These are phyloP conservation scores for Tylopilus cervinicoccineus DNA, from an alignment of 768 basidiomycete genomes.

Conservation along the genomic window DNA sequence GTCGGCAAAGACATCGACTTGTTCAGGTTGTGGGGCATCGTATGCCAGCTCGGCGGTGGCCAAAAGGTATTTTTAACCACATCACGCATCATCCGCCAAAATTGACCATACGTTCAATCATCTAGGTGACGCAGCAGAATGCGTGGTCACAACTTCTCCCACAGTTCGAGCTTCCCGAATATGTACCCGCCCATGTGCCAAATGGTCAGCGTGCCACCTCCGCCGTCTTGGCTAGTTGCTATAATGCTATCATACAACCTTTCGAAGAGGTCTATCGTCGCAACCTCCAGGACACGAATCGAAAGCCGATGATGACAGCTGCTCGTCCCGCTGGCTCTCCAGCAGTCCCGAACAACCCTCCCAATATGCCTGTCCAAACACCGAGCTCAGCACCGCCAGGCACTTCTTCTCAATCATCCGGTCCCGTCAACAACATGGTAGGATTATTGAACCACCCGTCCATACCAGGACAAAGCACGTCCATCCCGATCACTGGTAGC, in stretches of 20 bases:
- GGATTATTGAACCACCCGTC: slow-evolving; percentile 26
- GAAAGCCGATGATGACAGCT: slow-evolving; percentile 45
- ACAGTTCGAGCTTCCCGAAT: slow-evolving; percentile 61
- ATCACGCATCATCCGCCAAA: slow-evolving; percentile 11
- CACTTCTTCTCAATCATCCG: slow-evolving; percentile 18
- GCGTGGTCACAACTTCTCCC: slow-evolving; percentile 52
- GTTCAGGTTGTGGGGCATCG: slow-evolving; percentile 67
- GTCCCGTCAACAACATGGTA: slow-evolving; percentile 22
- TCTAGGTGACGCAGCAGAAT: slow-evolving; percentile 48
- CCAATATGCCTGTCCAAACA: slow-evolving; percentile 17
- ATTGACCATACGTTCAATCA: slow-evolving; percentile 9
- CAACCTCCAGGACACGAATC: slow-evolving; percentile 57
- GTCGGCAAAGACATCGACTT: slow-evolving; percentile 74
- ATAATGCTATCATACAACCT: slow-evolving; percentile 57
- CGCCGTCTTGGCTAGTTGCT: slow-evolving; percentile 52
- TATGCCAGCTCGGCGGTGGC: slow-evolving; percentile 58
- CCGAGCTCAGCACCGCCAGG: slow-evolving; percentile 10
- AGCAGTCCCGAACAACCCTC: slow-evolving; percentile 11
- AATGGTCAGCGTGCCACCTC: slow-evolving; percentile 49
- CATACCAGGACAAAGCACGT: slow-evolving; percentile 13
- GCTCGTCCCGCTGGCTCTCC: slow-evolving; percentile 30
- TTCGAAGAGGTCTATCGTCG: slow-evolving; percentile 71
- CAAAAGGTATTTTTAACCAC: slow-evolving; percentile 45
- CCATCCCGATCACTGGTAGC: slow-evolving; percentile 21
- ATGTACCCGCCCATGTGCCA: slow-evolving; percentile 42